Base-by-base conservation (phyloP, 129 eudicot genomes). In the Glebionis coronaria region DNA sequence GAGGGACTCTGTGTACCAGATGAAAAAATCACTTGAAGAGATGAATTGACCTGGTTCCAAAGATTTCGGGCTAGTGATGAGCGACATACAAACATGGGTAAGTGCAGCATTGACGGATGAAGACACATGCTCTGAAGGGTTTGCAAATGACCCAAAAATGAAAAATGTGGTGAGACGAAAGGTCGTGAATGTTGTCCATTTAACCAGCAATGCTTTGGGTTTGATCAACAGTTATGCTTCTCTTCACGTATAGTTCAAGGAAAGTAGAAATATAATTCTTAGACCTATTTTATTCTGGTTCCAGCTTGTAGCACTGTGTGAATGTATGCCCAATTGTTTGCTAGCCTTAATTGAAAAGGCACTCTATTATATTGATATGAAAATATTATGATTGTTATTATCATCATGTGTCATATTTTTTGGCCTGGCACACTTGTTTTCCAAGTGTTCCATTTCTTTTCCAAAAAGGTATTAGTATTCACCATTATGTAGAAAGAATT, bases 61-160 rank as follows among this genome's bases (percentile, higher is more conserved):
- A 31, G 40, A 31, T 5, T 31, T 31, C 40, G 40, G 40, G 40
- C 40, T 31, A 13, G 20, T 75, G 67, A 0, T 63, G 53, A 80
- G 60, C 35, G 78, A 80, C 25, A 21, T 75, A 25, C 81, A 85
- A 61, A 82, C 88, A 4, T 85, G 91, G 91, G 81, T 82, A 0
- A 83, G 94, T 63, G 83, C 87, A 5, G 87, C 87, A 7, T 3
- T 83, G 63, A 87, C 90, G 0, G 73, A 87, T 44, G 85, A 87
- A 18, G 71, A 79, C 65, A 83, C 87, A 3, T 83, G 94, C 71
- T 61, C 68, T 21, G 89, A 83, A 4, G 89, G 89, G 59, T 81
- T 87, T 58, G 75, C 45, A 3, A 74, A 79, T 9, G 80, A 76
- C 61, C 78, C 78, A 0, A 66, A 67, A 13, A 66, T 70, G 66